Percentiles rank a stretch among this genome's conserved stretches.
Conservation (phyloP, 257 asterid genomes). For the Mentha longifolia region DNA sequence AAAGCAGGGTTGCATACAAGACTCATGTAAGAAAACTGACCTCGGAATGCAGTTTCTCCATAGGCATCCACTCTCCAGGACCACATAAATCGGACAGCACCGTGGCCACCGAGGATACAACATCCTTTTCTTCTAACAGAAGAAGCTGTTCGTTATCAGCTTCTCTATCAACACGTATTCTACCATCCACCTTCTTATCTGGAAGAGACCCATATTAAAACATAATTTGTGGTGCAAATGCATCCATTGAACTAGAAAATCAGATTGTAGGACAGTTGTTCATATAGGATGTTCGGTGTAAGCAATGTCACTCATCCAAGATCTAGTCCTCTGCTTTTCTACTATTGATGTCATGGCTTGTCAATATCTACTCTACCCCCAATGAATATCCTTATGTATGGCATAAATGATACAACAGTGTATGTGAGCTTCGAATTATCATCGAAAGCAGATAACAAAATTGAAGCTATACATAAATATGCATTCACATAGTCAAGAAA, state of each 20-base stretch:
- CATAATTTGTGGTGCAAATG: slow-evolving; percentile 1
- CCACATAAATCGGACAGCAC: slow-evolving; percentile 91
- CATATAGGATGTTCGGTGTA: background rate
- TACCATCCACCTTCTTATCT: slow-evolving; percentile 81
- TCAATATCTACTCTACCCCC: no score
- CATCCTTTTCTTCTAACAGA: slow-evolving; percentile 86
- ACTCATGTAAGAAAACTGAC: slow-evolving; percentile 33
- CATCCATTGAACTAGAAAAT: background rate
- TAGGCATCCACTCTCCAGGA: slow-evolving; percentile 97
- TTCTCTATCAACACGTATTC: slow-evolving; percentile 74
- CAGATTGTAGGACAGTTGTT: background rate
- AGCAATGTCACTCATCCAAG: background rate
- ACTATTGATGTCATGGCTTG: background rate
- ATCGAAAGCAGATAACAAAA: background rate
- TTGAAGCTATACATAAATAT: background rate
- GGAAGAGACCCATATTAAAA: slow-evolving; percentile 22
- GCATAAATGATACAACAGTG: background rate
- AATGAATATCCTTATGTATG: no score
- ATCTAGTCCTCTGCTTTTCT: background rate
- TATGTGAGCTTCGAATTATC: slow-evolving; percentile 3
- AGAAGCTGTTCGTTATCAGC: slow-evolving; percentile 86
- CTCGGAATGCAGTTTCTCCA: slow-evolving; percentile 91
- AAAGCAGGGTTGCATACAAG: background rate
- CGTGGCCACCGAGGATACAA: slow-evolving; percentile 88
- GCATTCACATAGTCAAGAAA: slow-evolving; percentile 11